These are phyloP conservation scores for Rutstroemia sp. DNA, from an alignment of 2,329 filamentous ascomycete genomes.

Conservation along the genomic window DNA sequence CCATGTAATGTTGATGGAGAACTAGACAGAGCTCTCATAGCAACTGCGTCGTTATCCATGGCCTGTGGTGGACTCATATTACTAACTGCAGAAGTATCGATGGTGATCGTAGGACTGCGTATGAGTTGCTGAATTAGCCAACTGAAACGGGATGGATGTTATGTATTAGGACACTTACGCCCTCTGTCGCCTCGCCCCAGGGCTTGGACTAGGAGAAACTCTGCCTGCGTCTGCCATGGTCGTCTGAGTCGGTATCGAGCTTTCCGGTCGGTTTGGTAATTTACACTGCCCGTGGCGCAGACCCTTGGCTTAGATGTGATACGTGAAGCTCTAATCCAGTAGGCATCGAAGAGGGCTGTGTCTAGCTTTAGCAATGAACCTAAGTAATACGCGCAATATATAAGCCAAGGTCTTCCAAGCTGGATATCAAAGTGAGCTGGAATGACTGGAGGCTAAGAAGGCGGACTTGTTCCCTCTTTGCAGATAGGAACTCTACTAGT, in stretches of 20 bases:
- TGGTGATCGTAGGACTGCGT: constrained; percentile 44
- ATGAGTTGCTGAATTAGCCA: constrained; percentile 1
- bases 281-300: constrained; percentile 18
- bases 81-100: constrained; percentile 47
- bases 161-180: constrained; percentile 27
- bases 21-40: constrained; percentile 30
- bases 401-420: background rate
- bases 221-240: constrained; percentile 20
- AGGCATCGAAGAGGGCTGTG: background rate
- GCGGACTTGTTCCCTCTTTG: background rate
- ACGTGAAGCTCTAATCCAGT: background rate
- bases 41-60: constrained; percentile 28
- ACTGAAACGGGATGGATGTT: constrained; percentile 10
- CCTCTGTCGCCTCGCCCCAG: constrained; percentile 27
- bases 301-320: background rate
- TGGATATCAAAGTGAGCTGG: background rate
- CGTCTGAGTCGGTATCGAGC: constrained; percentile 4
- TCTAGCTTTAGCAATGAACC: background rate
- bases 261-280: constrained; percentile 14
- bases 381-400: background rate
- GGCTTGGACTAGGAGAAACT: constrained; percentile 20
- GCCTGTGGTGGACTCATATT: constrained; percentile 25
- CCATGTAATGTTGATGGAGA: constrained; percentile 28
- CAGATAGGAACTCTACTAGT: background rate
- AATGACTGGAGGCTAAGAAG: background rate